Conservation (phyloP, 257 asterid species). For the Echites panduratus region DNA sequence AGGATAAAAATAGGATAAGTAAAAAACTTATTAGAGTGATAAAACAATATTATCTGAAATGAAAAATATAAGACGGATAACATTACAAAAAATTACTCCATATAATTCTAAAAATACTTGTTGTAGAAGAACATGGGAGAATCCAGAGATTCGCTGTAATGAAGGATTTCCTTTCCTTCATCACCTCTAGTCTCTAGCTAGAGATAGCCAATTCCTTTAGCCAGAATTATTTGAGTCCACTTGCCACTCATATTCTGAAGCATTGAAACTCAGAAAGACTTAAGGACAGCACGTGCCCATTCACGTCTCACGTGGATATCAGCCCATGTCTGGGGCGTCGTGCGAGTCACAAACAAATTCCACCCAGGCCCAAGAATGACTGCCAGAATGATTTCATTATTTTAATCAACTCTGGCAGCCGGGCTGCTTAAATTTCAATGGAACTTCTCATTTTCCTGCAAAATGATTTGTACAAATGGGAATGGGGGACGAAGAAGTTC, state of each 20-base stretch:
- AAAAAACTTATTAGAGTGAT: too few relatives aligned
- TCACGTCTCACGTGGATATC: conserved; percentile 7
- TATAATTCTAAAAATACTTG: too few relatives aligned
- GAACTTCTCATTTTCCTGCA: not conserved
- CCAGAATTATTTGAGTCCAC: not conserved
- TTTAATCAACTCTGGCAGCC: not conserved
- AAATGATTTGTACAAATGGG: not conserved
- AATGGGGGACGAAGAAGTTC: not conserved
- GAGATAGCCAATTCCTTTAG: too few relatives aligned
- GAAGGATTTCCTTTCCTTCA: too few relatives aligned
- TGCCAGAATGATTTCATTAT: not conserved
- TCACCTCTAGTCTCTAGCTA: too few relatives aligned
- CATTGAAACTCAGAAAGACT: not conserved
- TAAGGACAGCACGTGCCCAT: conserved; percentile 3
- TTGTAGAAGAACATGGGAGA: too few relatives aligned
- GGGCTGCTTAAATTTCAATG: not conserved
- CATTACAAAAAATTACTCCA: too few relatives aligned
- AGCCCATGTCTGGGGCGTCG: conserved; percentile 13
- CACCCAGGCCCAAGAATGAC: not conserved
- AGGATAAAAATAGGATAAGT: too few relatives aligned
- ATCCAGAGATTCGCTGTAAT: too few relatives aligned
- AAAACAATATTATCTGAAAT: too few relatives aligned
- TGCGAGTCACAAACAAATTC: conserved; percentile 9
- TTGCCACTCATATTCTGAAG: too few relatives aligned
- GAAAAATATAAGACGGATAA: too few relatives aligned